Base-by-base conservation (phyloP, 305 asterid genomes). In the Fraxinus ornus region DNA sequence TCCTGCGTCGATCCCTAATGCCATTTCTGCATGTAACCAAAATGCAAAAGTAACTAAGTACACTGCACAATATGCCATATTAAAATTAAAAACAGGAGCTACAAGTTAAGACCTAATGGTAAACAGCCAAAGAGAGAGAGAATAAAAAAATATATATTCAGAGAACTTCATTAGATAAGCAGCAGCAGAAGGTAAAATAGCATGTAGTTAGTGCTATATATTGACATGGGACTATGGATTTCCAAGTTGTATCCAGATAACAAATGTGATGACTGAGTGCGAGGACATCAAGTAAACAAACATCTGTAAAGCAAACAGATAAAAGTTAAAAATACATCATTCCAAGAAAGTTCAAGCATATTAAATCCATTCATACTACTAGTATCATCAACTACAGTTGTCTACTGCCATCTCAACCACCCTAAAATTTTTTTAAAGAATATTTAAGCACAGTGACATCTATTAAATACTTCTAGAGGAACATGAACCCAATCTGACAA, bases 1-100 rank as follows among this genome's bases (percentile, higher is more conserved):
- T 95, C 88, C 99, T 88, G 90, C 93, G 97, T 60, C 97, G 90
- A 5, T 94, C 98, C 85, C 91, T 91, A 76, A 88, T 77, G 81
- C 99, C 97, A 79, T 92, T 94, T 81, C 99, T 94, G 97, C 83
- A 88, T n/a, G 81, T n/a, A 73, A 55, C 77, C 5, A 74, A 49
- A 44, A 28, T 3, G 30, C 4, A 62, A 21, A 79, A 64, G 17
- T 52, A 8, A 79, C 73, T 22, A 22, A 66, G 66, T 32, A 9
- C 1, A 78, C n/a, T 3, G 37, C 4, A 28, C 19, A 28, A 66
- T 66, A 22, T 22, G 30, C 13, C n/a, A n/a, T n/a, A n/a, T n/a
- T 62, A 10, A 24, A 62, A 19, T 62, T 7, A 62, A 62, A 62
- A 62, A 62, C 8, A 62, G 71, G 22, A 8, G 33, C 17, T 62